Percentiles rank a stretch among this genome's conserved stretches.
phyloP scores from a whole-genome alignment of 2,329 filamentous ascomycete genomes.

The Cladosporium cucumerinum region DNA sequence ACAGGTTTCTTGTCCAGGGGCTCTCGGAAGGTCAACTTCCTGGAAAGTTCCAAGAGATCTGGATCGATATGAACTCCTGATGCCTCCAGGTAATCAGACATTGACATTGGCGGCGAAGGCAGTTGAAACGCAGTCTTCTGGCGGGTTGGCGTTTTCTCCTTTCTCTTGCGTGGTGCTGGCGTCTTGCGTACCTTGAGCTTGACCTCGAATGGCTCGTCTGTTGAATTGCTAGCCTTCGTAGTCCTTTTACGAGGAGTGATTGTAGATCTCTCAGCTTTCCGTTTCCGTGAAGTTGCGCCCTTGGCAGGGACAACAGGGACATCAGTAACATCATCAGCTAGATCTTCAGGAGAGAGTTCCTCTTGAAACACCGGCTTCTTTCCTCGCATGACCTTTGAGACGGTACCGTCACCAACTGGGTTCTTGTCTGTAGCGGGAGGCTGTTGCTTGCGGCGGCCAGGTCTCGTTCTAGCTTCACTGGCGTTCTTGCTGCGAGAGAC shows the following conservation, averaged over 20 bases:
- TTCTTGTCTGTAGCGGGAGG: not conserved
- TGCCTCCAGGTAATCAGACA: not conserved
- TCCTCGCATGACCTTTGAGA: not conserved
- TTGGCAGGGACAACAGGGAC: not conserved
- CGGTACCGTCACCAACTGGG: not conserved
- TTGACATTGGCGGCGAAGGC: not conserved
- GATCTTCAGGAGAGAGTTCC: not conserved
- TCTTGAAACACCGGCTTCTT: not conserved
- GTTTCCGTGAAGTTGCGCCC: not conserved
- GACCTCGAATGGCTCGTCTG: not conserved
- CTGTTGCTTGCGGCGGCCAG: not conserved
- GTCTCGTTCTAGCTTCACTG: not conserved
- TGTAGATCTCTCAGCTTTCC: not conserved
- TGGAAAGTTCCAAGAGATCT: slow-evolving; percentile 22
- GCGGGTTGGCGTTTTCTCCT: not conserved
- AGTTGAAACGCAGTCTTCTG: not conserved
- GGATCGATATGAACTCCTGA: slow-evolving; percentile 12
- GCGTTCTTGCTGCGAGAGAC: not conserved
- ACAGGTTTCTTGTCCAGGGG: slow-evolving; percentile 31
- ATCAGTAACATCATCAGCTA: not conserved
- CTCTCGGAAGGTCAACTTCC: slow-evolving; percentile 26
- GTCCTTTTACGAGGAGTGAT: not conserved
- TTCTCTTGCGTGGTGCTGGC: not conserved
- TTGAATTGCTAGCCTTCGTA: not conserved
- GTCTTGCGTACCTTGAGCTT: not conserved